phyloP scores from a whole-genome alignment of 129 eudicot species.

The Logfia minima region DNA sequence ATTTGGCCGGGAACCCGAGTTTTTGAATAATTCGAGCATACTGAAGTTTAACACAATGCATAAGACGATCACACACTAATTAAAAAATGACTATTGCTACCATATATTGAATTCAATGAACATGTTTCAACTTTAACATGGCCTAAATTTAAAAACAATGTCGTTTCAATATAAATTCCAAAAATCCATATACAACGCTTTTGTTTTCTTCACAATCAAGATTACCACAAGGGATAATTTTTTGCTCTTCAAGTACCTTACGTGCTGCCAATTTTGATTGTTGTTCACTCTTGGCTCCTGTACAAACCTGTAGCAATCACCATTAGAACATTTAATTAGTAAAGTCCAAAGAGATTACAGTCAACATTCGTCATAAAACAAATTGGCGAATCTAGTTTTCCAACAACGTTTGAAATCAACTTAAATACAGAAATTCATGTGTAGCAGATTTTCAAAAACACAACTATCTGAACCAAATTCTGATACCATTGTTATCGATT shows the following conservation, averaged over 20 bases:
- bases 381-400: neutral
- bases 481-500: neutral
- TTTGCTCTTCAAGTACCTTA: slow-evolving; percentile 51
- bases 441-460: neutral
- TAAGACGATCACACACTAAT: neutral
- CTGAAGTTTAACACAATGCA: slow-evolving; percentile 31
- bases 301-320: slow-evolving; percentile 63
- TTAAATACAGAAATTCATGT: neutral
- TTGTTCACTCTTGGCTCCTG: slow-evolving; percentile 97
- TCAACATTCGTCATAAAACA: slow-evolving; percentile 1
- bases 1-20: slow-evolving; percentile 82
- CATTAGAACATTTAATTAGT: slow-evolving; percentile 8
- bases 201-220: neutral
- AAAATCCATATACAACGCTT: neutral
- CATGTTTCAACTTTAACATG: neutral
- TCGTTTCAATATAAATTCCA: neutral
- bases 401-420: neutral
- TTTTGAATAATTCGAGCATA: slow-evolving; percentile 89
- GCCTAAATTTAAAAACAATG: neutral
- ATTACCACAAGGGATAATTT: neutral
- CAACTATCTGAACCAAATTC: neutral
- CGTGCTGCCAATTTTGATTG: slow-evolving; percentile 86
- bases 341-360: neutral
- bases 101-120: neutral
- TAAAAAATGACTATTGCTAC: neutral